These are phyloP conservation scores for Amanita inopinata DNA, from an alignment of 768 basidiomycete species.

Conservation along the genomic window DNA sequence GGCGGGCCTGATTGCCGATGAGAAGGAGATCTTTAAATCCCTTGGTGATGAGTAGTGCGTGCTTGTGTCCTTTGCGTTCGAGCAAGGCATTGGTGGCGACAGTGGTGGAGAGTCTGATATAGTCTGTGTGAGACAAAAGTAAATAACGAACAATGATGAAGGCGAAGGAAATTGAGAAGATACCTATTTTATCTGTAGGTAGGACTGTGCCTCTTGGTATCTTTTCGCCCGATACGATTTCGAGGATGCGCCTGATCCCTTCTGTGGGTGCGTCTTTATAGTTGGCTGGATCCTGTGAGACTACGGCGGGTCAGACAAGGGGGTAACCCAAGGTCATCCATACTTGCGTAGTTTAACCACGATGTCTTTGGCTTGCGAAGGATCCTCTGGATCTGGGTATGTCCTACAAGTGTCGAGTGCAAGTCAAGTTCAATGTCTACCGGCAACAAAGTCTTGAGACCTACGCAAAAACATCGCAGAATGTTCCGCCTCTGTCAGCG, in stretches of 20 bases:
- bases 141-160: not conserved
- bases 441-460: conserved; percentile 18
- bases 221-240: conserved; percentile 57
- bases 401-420: conserved; percentile 33
- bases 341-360: conserved; percentile 82
- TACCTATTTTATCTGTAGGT: conserved; percentile 75
- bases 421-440: conserved; percentile 2
- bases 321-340: not conserved
- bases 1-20: conserved; percentile 93
- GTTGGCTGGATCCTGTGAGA: conserved; percentile 82
- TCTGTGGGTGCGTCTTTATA: conserved; percentile 93
- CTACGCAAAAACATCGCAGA: conserved; percentile 82
- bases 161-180: conserved; percentile 11
- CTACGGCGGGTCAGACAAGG: conserved; percentile 24
- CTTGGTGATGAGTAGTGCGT: conserved; percentile 84
- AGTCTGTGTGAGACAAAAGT: conserved; percentile 48
- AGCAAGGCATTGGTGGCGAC: conserved; percentile 94
- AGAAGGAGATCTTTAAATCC: conserved; percentile 88
- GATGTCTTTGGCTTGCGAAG: conserved; percentile 55
- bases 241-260: conserved; percentile 81
- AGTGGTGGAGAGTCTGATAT: conserved; percentile 87
- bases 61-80: conserved; percentile 88
- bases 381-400: conserved; percentile 61
- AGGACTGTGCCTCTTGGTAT: conserved; percentile 61
- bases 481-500: conserved; percentile 86